Percentiles rank a stretch among this genome's conserved stretches.
phyloP scores from a whole-genome alignment of 1,284 basidiomycete species.

The Malassezia obtusa region DNA sequence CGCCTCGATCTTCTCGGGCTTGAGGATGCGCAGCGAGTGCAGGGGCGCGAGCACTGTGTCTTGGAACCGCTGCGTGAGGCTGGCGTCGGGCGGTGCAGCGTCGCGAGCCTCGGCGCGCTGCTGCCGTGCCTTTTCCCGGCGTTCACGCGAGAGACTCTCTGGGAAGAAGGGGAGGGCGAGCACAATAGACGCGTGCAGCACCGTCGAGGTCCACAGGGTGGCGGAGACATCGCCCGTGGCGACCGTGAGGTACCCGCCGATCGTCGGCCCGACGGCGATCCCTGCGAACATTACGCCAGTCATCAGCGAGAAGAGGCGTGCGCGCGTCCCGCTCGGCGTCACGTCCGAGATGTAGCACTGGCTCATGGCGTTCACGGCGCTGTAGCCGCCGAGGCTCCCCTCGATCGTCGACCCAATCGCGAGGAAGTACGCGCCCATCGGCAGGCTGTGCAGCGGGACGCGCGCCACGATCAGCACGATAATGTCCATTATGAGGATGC shows the following conservation, averaged over 20 bases:
- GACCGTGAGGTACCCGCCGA: slow-evolving; percentile 39
- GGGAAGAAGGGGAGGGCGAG: slow-evolving; percentile 31
- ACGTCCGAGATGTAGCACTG: slow-evolving; percentile 62
- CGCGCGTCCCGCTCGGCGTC: slow-evolving; percentile 35
- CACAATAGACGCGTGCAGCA: slow-evolving; percentile 28
- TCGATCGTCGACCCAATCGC: slow-evolving; percentile 70
- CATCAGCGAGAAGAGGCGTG: slow-evolving; percentile 35
- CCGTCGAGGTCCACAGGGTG: slow-evolving; percentile 28
- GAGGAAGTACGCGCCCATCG: slow-evolving; percentile 63
- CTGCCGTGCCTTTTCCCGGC: neutral
- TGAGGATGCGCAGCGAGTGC: slow-evolving; percentile 1
- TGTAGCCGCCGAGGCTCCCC: slow-evolving; percentile 75
- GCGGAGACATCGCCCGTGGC: slow-evolving; percentile 26
- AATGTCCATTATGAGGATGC: slow-evolving; percentile 65
- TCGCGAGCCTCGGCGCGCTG: neutral
- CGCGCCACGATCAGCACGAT: slow-evolving; percentile 16
- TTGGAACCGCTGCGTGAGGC: neutral
- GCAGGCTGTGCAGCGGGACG: slow-evolving; percentile 23
- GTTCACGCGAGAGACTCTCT: slow-evolving; percentile 22
- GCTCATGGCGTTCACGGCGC: slow-evolving; percentile 65
- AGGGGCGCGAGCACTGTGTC: slow-evolving; percentile 10
- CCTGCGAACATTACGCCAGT: slow-evolving; percentile 38
- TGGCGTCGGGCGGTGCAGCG: neutral
- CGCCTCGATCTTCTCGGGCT: slow-evolving; percentile 7
- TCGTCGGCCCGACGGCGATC: slow-evolving; percentile 33